Evolutionary conservation across 331 rosid species (phyloP), one percentile per base, ranked within the genome.

Genomic region (Acacia concinna): DNA sequence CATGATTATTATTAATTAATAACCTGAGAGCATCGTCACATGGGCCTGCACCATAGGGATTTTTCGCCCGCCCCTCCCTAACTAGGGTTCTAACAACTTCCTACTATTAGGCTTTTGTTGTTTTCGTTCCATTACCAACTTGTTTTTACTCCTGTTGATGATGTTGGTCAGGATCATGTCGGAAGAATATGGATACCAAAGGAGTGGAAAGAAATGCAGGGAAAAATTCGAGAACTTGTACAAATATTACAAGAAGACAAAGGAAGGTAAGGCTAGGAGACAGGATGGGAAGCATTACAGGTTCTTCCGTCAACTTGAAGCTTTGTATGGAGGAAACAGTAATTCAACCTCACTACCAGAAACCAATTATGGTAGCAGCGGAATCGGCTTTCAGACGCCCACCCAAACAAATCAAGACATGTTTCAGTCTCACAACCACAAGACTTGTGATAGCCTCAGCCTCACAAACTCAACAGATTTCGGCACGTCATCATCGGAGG

Each of bases 171-270:
- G 98, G 94, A 89, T 90, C 68, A 89, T 94, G 98, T 80, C 87
- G 57, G 98, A 93, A 75, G 99, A 96, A 84, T 94, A 96, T 80
- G 97, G 99, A 8, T 91, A 93, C 35, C 96, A 88, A 87, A 91
- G 99, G 75, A 96, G 97, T 80, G 99, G 99, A 41, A 96, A 93
- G 65, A 96, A 96, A 84, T 96, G 99, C 91, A 88, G 98, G 82
- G 99, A 96, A 77, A 96, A 96, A 77, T 96, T 96, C 73, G 99
- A 96, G 69, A 96, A 96, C 82, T 88, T 96, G 62, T 96, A 93
- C 94, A 96, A 96, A 77, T 96, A 96, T 79, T 96, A 96, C 95
- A 96, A 96, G 89, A 96, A 96, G 84, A 96, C 99, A 11, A 96
- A 90, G 81, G 99, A 96, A 81, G 99, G 99, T 1, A 96, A 93